Percentiles rank a stretch among this genome's conserved stretches.
Conservation (phyloP, 352 stramenopile genomes). For the Blastocystis hominis region DNA sequence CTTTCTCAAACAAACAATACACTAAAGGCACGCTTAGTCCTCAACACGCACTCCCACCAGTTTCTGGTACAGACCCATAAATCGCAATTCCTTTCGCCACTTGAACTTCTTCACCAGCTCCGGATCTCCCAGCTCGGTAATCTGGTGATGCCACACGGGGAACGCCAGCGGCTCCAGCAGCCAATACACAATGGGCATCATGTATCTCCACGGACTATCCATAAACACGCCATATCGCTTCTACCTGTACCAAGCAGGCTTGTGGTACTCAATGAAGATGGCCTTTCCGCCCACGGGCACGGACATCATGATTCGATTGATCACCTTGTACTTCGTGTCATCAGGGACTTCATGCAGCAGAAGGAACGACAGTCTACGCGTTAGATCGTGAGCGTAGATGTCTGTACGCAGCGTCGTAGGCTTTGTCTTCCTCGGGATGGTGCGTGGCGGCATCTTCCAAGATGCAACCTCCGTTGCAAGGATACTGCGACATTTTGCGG, state of each 20-base stretch:
- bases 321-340: slow-evolving; percentile 50
- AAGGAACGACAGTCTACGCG: slow-evolving; percentile 25
- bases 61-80: slow-evolving; percentile 51
- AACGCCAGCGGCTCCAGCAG: slow-evolving; percentile 42
- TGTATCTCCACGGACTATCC: slow-evolving; percentile 51
- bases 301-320: slow-evolving; percentile 46
- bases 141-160: slow-evolving; percentile 49
- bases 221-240: background rate
- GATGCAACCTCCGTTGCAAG: slow-evolving; percentile 41
- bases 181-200: slow-evolving; percentile 53
- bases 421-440: slow-evolving; percentile 46
- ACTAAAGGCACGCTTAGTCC: background rate
- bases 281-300: slow-evolving; percentile 42
- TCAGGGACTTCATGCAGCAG: slow-evolving; percentile 48
- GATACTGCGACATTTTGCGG: slow-evolving; percentile 33
- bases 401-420: slow-evolving; percentile 36
- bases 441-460: slow-evolving; percentile 44
- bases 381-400: background rate
- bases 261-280: slow-evolving; percentile 56
- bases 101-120: slow-evolving; percentile 57
- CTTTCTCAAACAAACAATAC: background rate
- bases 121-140: slow-evolving; percentile 39
- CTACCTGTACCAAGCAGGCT: slow-evolving; percentile 38
- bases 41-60: slow-evolving; percentile 11
- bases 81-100: slow-evolving; percentile 47